Percentiles rank a stretch among this genome's conserved stretches.
These are phyloP conservation scores for Naganishia onofrii DNA, from an alignment of 768 basidiomycete species.

Conservation along the genomic window DNA sequence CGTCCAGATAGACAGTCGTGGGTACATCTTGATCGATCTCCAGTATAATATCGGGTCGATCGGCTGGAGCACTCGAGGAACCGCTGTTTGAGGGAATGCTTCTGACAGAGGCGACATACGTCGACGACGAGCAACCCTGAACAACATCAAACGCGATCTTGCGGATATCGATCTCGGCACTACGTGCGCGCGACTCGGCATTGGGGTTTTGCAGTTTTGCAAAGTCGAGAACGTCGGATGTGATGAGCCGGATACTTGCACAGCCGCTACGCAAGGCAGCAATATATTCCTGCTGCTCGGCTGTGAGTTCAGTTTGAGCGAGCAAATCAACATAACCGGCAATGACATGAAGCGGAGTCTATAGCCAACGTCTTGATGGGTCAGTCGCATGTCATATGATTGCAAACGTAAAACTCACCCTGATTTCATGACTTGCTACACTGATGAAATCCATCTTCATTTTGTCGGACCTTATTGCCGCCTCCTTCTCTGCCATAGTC, in stretches of 20 bases:
- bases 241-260: conserved; percentile 27
- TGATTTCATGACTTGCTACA: conserved; percentile 28
- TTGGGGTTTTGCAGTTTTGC: conserved; percentile 25
- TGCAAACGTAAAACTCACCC: conserved; percentile 7
- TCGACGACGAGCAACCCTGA: conserved; percentile 20
- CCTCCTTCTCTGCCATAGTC: conserved; percentile 25
- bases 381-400: not conserved
- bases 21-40: conserved; percentile 22
- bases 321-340: conserved; percentile 26
- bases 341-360: conserved; percentile 28
- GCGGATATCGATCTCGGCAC: conserved; percentile 22
- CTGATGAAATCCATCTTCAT: conserved; percentile 29
- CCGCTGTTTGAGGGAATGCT: conserved; percentile 6
- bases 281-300: conserved; percentile 27
- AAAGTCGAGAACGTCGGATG: conserved; percentile 28
- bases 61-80: not conserved
- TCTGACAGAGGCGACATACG: conserved; percentile 8
- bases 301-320: conserved; percentile 16
- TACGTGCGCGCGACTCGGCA: conserved; percentile 22
- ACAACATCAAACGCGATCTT: conserved; percentile 20
- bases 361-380: not conserved
- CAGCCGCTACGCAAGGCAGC: conserved; percentile 20
- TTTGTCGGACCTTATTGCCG: conserved; percentile 24
- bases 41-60: conserved; percentile 22
- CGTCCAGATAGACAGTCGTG: conserved; percentile 13